These are phyloP conservation scores for Talaromyces sp. DNA, from an alignment of 2,329 filamentous ascomycete genomes.

Conservation along the genomic window DNA sequence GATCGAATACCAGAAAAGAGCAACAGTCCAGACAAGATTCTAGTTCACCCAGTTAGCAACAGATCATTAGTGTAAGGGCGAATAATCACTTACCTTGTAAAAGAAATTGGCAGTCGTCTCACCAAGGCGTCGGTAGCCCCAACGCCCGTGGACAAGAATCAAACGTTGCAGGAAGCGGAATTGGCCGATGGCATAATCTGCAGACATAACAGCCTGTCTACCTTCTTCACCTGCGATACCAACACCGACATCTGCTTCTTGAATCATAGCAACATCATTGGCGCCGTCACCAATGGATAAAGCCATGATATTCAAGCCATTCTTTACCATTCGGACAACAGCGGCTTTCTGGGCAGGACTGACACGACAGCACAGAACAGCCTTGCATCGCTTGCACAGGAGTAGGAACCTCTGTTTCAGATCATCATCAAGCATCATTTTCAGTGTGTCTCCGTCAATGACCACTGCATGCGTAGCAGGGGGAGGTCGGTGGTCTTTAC, in stretches of 20 bases:
- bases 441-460: slow-evolving; percentile 90
- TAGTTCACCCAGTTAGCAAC: slow-evolving; percentile 29
- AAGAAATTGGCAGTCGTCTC: slow-evolving; percentile 98
- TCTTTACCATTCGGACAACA: slow-evolving; percentile 95
- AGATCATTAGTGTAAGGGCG: slow-evolving; percentile 3
- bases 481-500: slow-evolving; percentile 78
- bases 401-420: slow-evolving; percentile 90
- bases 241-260: slow-evolving; percentile 93
- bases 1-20: slow-evolving; percentile 96
- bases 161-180: slow-evolving; percentile 83
- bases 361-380: slow-evolving; percentile 94
- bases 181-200: slow-evolving; percentile 91
- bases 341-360: slow-evolving; percentile 95
- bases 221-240: slow-evolving; percentile 92
- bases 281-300: slow-evolving; percentile 89
- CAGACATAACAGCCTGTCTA: slow-evolving; percentile 90
- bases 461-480: slow-evolving; percentile 85
- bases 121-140: slow-evolving; percentile 90
- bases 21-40: slow-evolving; percentile 97
- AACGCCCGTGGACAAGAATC: slow-evolving; percentile 84
- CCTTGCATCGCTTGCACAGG: slow-evolving; percentile 93
- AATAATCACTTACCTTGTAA: slow-evolving; percentile 66
- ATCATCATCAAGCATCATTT: slow-evolving; percentile 75
- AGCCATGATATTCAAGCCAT: slow-evolving; percentile 91
- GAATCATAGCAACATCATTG: slow-evolving; percentile 97